These are phyloP conservation scores for Cymodocea nodosa DNA, from an alignment of 116 monocot species.

Conservation along the genomic window DNA sequence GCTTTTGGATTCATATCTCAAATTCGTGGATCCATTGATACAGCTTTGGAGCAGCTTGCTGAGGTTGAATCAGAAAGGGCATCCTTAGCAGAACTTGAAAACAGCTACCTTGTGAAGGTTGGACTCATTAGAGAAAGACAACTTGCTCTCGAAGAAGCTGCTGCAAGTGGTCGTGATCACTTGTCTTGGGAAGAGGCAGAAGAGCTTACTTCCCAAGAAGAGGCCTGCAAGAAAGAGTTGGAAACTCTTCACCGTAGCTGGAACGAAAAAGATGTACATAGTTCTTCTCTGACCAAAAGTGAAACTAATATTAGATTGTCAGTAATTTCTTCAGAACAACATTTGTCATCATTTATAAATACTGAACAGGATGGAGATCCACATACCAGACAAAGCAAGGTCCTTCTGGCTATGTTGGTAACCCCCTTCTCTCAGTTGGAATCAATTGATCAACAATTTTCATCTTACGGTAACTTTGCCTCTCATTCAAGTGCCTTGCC, in stretches of 20 bases:
- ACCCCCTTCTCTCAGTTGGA: constrained; percentile 68
- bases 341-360: constrained; percentile 48
- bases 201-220: constrained; percentile 88
- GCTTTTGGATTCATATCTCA: constrained; percentile 75
- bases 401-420: constrained; percentile 47
- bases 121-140: constrained; percentile 64
- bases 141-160: constrained; percentile 82
- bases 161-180: constrained; percentile 54
- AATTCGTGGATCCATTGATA: constrained; percentile 73
- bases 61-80: constrained; percentile 71
- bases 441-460: constrained; percentile 44
- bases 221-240: constrained; percentile 71
- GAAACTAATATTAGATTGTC: constrained; percentile 53
- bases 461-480: constrained; percentile 20
- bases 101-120: constrained; percentile 74
- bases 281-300: constrained; percentile 48
- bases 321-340: constrained; percentile 43
- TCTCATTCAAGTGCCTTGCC: constrained; percentile 19
- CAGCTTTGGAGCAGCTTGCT: constrained; percentile 61
- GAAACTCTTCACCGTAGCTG: constrained; percentile 74
- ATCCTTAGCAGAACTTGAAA: constrained; percentile 68
- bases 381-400: constrained; percentile 31
- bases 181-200: constrained; percentile 99
- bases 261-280: constrained; percentile 61
- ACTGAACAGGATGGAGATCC: constrained; percentile 24